Evolutionary conservation across 2,329 filamentous ascomycete genomes (phyloP).

Genomic region (Myriosclerotinia scirpicola): DNA sequence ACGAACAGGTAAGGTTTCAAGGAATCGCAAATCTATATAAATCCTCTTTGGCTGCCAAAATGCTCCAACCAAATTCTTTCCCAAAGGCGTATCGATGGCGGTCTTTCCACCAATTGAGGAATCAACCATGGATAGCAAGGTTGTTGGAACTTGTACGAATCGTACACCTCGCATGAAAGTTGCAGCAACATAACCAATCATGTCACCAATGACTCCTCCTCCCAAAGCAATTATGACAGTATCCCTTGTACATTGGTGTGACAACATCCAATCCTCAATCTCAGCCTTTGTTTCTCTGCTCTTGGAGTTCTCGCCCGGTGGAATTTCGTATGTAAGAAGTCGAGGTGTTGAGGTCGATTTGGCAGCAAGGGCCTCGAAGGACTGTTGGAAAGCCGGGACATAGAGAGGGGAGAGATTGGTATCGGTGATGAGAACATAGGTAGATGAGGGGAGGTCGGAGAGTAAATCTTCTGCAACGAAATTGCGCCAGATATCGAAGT

Average conservation of each 20-base stretch:
- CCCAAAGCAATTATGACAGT: constrained; percentile 93
- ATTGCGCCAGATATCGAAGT: constrained; percentile 84
- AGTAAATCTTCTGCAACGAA: constrained; percentile 83
- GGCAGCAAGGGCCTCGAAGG: constrained; percentile 54
- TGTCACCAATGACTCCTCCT: constrained; percentile 94
- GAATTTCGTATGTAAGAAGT: constrained; percentile 81
- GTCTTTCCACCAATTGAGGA: constrained; percentile 98
- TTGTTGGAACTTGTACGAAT: constrained; percentile 95
- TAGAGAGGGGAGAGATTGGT: constrained; percentile 85
- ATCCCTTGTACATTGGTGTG: constrained; percentile 88
- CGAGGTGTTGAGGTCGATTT: constrained; percentile 53
- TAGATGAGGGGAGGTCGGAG: constrained; percentile 74
- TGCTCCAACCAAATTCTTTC: constrained; percentile 92
- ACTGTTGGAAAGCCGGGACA: constrained; percentile 70
- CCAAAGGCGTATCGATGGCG: constrained; percentile 91
- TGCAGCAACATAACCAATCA: constrained; percentile 95
- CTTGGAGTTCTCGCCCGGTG: constrained; percentile 92
- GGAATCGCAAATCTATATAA: constrained; percentile 89
- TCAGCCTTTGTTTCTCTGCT: constrained; percentile 89
- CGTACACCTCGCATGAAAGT: constrained; percentile 98
- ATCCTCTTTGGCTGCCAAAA: constrained; percentile 96
- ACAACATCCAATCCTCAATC: constrained; percentile 96
- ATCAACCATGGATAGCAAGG: constrained; percentile 94
- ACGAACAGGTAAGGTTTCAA: constrained; percentile 83
- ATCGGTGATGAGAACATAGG: constrained; percentile 95